Conservation (phyloP, 192 early-diverging fungal genomes). For the Coemansia sp. region DNA sequence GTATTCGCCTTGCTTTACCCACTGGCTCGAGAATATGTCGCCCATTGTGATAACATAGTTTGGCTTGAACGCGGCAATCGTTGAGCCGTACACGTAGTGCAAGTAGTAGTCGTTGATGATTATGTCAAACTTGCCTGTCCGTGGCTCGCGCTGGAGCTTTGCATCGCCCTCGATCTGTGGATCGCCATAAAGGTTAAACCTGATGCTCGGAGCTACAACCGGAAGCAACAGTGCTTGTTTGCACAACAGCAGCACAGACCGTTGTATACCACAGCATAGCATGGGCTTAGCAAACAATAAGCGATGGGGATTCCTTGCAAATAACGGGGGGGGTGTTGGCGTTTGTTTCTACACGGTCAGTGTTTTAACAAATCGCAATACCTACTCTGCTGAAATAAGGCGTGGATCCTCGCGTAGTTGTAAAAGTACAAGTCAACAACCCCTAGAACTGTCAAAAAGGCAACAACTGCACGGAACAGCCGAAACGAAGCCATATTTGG, state of each 20-base stretch:
- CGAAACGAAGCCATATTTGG: slow-evolving; percentile 1
- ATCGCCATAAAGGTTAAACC: slow-evolving; percentile 65
- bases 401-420: slow-evolving; percentile 39
- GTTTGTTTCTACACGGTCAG: too few species aligned
- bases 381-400: slow-evolving; percentile 29
- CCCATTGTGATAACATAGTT: slow-evolving; percentile 63
- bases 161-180: slow-evolving; percentile 71
- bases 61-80: slow-evolving; percentile 49
- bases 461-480: slow-evolving; percentile 16
- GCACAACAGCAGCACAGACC: too few species aligned
- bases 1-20: slow-evolving; percentile 60
- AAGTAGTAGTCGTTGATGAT: slow-evolving; percentile 62
- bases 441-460: slow-evolving; percentile 18
- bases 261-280: too few species aligned
- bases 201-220: slow-evolving; percentile 38
- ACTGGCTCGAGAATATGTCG: slow-evolving; percentile 69
- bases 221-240: not conserved
- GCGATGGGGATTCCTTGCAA: not conserved
- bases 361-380: too few species aligned
- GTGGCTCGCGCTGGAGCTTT: slow-evolving; percentile 59
- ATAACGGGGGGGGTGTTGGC: too few species aligned
- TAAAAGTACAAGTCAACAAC: slow-evolving; percentile 35
- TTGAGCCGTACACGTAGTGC: slow-evolving; percentile 60
- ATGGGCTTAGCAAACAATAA: not conserved
- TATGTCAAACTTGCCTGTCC: slow-evolving; percentile 55